Percentiles rank a stretch among this genome's conserved stretches.
Conservation (phyloP, 768 basidiomycete species). For the Leccinum longicurvipes region DNA sequence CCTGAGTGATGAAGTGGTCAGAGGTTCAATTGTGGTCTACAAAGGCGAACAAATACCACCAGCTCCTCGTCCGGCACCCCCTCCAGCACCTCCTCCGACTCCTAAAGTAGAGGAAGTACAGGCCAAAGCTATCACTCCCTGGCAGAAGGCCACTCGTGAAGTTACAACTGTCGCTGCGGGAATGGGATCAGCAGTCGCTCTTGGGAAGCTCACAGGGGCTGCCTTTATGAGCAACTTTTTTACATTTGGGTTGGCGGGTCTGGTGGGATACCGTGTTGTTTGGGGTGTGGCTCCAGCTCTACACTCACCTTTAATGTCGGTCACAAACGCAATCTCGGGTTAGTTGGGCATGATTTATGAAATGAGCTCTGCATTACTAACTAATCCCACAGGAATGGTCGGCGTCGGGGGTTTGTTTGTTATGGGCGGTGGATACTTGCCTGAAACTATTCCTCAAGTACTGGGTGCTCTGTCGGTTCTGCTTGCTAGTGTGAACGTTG, state of each 20-base stretch:
- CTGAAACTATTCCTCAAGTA: constrained; percentile 75
- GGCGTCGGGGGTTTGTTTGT: constrained; percentile 85
- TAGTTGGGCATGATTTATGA: constrained; percentile 24
- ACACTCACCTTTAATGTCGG: constrained; percentile 89
- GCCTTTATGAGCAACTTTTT: constrained; percentile 89
- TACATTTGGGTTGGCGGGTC: constrained; percentile 80
- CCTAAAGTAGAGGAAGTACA: constrained; percentile 45
- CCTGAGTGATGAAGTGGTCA: constrained; percentile 78
- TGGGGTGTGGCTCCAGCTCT: constrained; percentile 88
- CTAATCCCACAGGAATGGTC: constrained; percentile 52
- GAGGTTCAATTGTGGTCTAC: constrained; percentile 74
- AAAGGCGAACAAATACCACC: constrained; percentile 64
- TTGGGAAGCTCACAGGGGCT: constrained; percentile 77
- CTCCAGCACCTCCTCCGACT: constrained; percentile 53
- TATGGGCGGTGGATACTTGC: constrained; percentile 86
- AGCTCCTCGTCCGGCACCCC: constrained; percentile 63
- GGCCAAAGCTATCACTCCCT: constrained; percentile 68
- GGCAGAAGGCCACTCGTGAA: constrained; percentile 76
- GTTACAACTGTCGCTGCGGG: constrained; percentile 72
- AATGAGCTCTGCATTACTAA: background rate
- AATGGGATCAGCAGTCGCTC: constrained; percentile 67
- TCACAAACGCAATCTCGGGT: constrained; percentile 87
- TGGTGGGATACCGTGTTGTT: constrained; percentile 85
- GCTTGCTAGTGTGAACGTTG: constrained; percentile 82
- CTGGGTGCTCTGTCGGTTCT: constrained; percentile 84